Evolutionary conservation across 1,284 basidiomycete species (phyloP).

Genomic region (Earliella scabrosa): DNA sequence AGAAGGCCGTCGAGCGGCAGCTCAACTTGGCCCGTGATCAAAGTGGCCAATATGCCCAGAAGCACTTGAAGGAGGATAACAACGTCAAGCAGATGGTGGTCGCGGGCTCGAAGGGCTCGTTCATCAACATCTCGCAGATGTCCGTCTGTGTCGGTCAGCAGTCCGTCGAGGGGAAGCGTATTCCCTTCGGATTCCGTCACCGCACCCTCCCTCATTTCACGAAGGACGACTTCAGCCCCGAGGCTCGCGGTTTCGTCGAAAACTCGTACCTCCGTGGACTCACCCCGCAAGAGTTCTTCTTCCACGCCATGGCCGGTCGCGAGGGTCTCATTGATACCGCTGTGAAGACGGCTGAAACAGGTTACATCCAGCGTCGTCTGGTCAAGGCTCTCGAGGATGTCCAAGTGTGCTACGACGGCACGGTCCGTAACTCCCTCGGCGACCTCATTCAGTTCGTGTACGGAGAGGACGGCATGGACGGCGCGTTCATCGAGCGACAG

Average conservation of each 20-base stretch:
- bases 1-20: conserved; percentile 89
- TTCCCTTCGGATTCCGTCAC: conserved; percentile 98
- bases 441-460: conserved; percentile 98
- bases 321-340: conserved; percentile 99
- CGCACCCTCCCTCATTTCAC: conserved; percentile 97
- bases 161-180: conserved; percentile 96
- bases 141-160: conserved; percentile 99
- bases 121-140: conserved; percentile 99
- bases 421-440: conserved; percentile 95
- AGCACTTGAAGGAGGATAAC: conserved; percentile 97
- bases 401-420: conserved; percentile 97
- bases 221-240: conserved; percentile 98
- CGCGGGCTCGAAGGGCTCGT: conserved; percentile 97
- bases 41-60: conserved; percentile 95
- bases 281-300: conserved; percentile 99
- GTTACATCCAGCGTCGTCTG: conserved; percentile 97
- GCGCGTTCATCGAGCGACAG: conserved; percentile 96
- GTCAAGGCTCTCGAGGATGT: conserved; percentile 99
- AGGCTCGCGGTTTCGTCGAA: conserved; percentile 98
- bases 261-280: conserved; percentile 99
- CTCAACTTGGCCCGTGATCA: conserved; percentile 96
- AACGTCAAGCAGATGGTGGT: conserved; percentile 99
- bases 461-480: conserved; percentile 99
- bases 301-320: conserved; percentile 99
- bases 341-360: conserved; percentile 99